Base-by-base conservation (phyloP, 1,139 yeast genomes). In the Saccharomyces uvarum region DNA sequence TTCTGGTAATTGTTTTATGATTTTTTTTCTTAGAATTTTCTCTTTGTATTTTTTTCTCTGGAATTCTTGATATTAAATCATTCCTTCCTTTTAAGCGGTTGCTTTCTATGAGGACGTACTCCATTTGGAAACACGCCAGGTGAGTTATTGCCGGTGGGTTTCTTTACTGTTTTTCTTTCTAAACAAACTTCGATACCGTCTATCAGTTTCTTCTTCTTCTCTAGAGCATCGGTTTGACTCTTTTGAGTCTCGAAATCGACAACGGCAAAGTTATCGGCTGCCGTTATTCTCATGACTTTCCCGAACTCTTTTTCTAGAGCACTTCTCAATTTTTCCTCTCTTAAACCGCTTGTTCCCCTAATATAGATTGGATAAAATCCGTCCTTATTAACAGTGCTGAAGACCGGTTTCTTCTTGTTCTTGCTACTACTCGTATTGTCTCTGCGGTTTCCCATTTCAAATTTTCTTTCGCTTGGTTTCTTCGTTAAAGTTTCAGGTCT, bases 331-430 rank as follows among this genome's bases (percentile, higher is more conserved):
- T 53, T 57, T 21, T 66, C 69, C 31, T 66, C 69, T 27, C 59
- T 61, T 13, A 66, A 42, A 4, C 66, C 66, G n/a, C 59, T 61
- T 2, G 68, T 65, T 16, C 68, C 67, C 48, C 62, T 63, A 42
- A 67, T 62, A 52, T 63, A 67, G 13, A 67, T 61, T 5, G 71
- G 70, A 51, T 58, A 67, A 56, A 56, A 65, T 1, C 70, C 71
- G 49, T 64, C 67, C 54, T 59, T 64, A 56, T 67, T 67, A n/a
- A 61, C 66, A 14, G 59, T 61, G 50, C 63, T 60, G 47, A 59
- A 60, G 19, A 53, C 55, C n/a, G 61, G 61, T 50, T 62, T 64
- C 51, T 60, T 63, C 53, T 61, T 65, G 21, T 56, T 54, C 16
- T 54, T 55, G 44, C 26, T 38, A 42, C 56, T 59, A 38, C 57